A percentile compares a stretch with the other conserved stretches of the same genome.
Conservation (phyloP, 352 stramenopile species). For the Pythium plurisporium region DNA sequence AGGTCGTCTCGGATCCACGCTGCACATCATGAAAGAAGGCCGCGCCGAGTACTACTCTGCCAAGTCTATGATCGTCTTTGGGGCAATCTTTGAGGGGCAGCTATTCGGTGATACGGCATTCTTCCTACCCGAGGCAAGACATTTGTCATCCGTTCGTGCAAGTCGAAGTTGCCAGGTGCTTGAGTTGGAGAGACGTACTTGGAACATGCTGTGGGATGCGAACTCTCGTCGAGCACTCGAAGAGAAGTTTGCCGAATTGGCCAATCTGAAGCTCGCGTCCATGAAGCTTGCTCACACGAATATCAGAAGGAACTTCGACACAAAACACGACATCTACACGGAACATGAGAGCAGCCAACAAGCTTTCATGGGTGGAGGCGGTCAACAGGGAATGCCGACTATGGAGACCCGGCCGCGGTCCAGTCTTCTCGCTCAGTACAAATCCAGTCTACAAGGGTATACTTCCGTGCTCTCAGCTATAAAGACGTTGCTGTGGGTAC, state of each 20-base stretch:
- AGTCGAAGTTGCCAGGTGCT: constrained; percentile 54
- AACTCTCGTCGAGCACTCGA: constrained; percentile 35
- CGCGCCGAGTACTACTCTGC: constrained; percentile 39
- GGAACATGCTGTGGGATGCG: constrained; percentile 47
- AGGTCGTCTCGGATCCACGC: constrained; percentile 29
- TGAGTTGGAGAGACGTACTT: constrained; percentile 38
- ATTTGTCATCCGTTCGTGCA: constrained; percentile 35
- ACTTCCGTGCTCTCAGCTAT: background rate
- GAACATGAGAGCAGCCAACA: background rate
- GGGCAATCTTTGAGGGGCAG: constrained; percentile 18
- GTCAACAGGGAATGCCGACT: background rate
- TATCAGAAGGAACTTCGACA: constrained; percentile 9
- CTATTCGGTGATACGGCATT: constrained; percentile 64
- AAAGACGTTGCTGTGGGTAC: background rate
- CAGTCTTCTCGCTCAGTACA: background rate
- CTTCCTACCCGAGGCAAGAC: constrained; percentile 36
- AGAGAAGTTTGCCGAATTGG: constrained; percentile 21
- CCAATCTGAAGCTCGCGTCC: background rate
- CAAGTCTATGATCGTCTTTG: constrained; percentile 35
- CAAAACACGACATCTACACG: background rate
- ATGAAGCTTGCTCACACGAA: background rate
- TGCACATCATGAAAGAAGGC: constrained; percentile 51
- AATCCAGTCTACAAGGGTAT: constrained; percentile 6
- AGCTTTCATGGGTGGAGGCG: background rate
- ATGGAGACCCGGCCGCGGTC: background rate